phyloP scores from a whole-genome alignment of 2,329 filamentous ascomycete genomes.

The Rhinocladiella mackenziei region DNA sequence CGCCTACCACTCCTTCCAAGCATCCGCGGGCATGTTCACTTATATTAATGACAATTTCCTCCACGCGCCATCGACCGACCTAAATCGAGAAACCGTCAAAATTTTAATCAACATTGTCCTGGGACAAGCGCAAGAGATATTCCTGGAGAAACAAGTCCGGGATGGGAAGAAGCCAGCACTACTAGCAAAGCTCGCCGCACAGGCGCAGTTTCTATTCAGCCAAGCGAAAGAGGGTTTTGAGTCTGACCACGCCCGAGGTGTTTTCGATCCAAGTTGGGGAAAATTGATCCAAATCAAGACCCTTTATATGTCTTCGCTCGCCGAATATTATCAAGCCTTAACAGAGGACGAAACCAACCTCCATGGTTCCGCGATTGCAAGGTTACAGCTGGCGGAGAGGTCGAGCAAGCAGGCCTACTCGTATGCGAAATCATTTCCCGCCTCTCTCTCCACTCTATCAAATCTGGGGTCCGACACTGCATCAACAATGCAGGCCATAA shows the following conservation, averaged over 20 bases:
- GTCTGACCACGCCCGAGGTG: slow-evolving; percentile 82
- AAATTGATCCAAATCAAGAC: slow-evolving; percentile 69
- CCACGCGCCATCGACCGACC: slow-evolving; percentile 91
- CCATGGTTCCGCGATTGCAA: slow-evolving; percentile 78
- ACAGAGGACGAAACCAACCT: slow-evolving; percentile 85
- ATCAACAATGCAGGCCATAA: slow-evolving; percentile 67
- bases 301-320: slow-evolving; percentile 75
- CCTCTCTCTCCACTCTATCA: slow-evolving; percentile 70
- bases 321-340: slow-evolving; percentile 89
- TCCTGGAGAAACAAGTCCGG: slow-evolving; percentile 89
- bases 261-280: slow-evolving; percentile 94
- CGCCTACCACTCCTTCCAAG: slow-evolving; percentile 96
- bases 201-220: slow-evolving; percentile 80
- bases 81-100: slow-evolving; percentile 94
- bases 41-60: slow-evolving; percentile 99
- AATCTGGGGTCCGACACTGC: slow-evolving; percentile 81
- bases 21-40: slow-evolving; percentile 97
- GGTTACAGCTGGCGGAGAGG: slow-evolving; percentile 75
- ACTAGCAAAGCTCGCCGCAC: slow-evolving; percentile 86
- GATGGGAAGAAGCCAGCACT: slow-evolving; percentile 91
- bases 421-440: slow-evolving; percentile 74
- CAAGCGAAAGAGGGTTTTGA: slow-evolving; percentile 87
- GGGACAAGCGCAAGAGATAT: slow-evolving; percentile 94
- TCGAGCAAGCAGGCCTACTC: slow-evolving; percentile 74
- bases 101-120: slow-evolving; percentile 88